Evolutionary conservation across 257 asterid species (phyloP).

Genomic region (Rehmannia glutinosa): DNA sequence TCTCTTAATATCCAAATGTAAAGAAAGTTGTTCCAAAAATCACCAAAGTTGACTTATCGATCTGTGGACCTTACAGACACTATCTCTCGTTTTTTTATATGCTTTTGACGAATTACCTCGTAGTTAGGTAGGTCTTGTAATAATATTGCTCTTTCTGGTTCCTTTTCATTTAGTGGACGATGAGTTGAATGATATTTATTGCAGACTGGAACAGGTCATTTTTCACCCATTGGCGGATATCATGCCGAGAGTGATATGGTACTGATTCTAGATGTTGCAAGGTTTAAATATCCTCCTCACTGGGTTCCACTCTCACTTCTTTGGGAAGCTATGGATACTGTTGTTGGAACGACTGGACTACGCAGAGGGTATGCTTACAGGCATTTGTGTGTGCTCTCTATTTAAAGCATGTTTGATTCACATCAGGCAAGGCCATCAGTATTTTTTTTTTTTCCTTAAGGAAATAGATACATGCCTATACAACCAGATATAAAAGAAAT

Average conservation of each 20-base stretch:
- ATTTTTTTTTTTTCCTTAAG: too few relatives aligned
- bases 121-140: conserved; percentile 7
- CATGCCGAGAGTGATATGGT: conserved; percentile 95
- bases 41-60: too few relatives aligned
- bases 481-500: not conserved
- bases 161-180: conserved; percentile 8
- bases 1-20: too few relatives aligned
- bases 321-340: conserved; percentile 97
- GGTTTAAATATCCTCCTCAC: conserved; percentile 99
- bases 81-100: too few relatives aligned
- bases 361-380: conserved; percentile 62
- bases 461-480: not conserved
- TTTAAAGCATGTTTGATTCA: not conserved
- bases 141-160: conserved; percentile 3
- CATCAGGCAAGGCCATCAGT: too few relatives aligned
- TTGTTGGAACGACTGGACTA: conserved; percentile 87
- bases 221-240: conserved; percentile 99
- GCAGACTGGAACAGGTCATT: conserved; percentile 98
- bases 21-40: too few relatives aligned
- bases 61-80: too few relatives aligned
- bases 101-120: too few relatives aligned
- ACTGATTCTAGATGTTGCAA: conserved; percentile 95
- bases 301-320: conserved; percentile 97
- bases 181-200: conserved; percentile 22
- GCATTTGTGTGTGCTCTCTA: conserved; percentile 10